Base-by-base conservation (phyloP, 352 stramenopile species). In the Phytophthora rubi region DNA sequence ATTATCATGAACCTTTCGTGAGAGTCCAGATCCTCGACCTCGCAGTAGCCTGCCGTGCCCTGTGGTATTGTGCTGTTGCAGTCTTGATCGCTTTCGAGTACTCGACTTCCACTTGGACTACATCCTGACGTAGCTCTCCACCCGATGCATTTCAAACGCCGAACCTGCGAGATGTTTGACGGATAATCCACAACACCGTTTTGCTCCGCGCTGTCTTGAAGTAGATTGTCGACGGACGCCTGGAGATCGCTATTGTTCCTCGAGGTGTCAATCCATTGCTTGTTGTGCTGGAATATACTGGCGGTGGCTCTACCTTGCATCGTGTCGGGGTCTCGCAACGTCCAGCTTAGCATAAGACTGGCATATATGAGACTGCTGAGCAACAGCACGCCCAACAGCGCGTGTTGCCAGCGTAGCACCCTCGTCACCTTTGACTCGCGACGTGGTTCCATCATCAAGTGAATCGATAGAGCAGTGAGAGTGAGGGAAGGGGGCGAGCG, bases 1-100 rank as follows among this genome's bases (percentile, higher is more conserved):
- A 87, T 80, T 18, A 80, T 55, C 54, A 64, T 76, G 48, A 83
- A 62, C 7, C 61, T 68, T 18, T 73, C 57, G 16, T 75, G 73
- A 0, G 71, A 73, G 21, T 70, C 53, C 4, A 51, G 10, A 44
- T 73, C 67, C 28, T 71, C 51, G 4, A 74, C 51, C 39, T 74
- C 67, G 23, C 67, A 74, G 32, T 71, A 74, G 30, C 67, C 67
- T 4, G 67, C 30, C 12, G 62, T 63, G 21, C 62, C 57, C 12
- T 59, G 56, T 0, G 62, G 61, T 59, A 74, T 68, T 37, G 54
- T 44, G 16, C 52, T 65, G 48, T 59, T 54, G 26, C 67, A 74
- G 44, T 53, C 47, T 53, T 70, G 47, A 28, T 74, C 67, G 21
- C 59, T 35, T 48, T 62, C n/a, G 4, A 61, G 61, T 28, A 62